These are phyloP conservation scores for Candida glucosophila DNA, from an alignment of 1,139 yeast species.

Conservation along the genomic window DNA sequence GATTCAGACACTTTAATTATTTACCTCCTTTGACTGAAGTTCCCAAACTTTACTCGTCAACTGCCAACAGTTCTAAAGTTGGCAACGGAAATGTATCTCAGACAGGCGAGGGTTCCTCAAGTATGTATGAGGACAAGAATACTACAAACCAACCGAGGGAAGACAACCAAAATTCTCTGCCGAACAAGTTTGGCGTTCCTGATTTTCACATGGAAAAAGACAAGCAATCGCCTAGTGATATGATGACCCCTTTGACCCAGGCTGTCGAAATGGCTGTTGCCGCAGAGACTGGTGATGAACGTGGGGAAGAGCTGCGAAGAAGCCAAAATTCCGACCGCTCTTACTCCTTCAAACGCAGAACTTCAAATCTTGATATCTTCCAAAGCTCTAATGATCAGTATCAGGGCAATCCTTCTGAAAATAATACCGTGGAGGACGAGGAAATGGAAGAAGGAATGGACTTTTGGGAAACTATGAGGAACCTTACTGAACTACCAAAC, in stretches of 20 bases:
- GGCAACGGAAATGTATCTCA: background rate
- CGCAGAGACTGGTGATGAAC: conserved; percentile 16
- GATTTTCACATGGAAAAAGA: conserved; percentile 4
- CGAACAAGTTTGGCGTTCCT: background rate
- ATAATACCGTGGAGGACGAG: conserved; percentile 9
- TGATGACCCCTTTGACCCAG: conserved; percentile 34
- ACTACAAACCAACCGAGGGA: background rate
- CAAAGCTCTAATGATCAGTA: conserved; percentile 1
- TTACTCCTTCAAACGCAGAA: conserved; percentile 1
- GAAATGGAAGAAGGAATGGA: conserved; percentile 41
- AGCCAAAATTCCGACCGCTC: conserved; percentile 2
- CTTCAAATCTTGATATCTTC: conserved; percentile 2
- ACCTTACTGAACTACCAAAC: conserved; percentile 30
- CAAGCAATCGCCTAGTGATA: conserved; percentile 11
- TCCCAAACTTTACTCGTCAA: conserved; percentile 60
- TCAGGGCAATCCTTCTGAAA: conserved; percentile 2
- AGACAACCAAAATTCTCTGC: background rate
- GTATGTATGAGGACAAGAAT: no score
- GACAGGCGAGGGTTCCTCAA: background rate
- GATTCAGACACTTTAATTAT: conserved; percentile 66
- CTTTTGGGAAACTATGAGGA: conserved; percentile 65
- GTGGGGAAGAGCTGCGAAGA: conserved; percentile 7
- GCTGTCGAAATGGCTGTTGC: conserved; percentile 37
- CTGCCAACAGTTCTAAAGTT: conserved; percentile 12
- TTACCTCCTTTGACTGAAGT: conserved; percentile 62